phyloP scores from a whole-genome alignment of 2,329 filamentous ascomycete species.

The Fusarium humuli region DNA sequence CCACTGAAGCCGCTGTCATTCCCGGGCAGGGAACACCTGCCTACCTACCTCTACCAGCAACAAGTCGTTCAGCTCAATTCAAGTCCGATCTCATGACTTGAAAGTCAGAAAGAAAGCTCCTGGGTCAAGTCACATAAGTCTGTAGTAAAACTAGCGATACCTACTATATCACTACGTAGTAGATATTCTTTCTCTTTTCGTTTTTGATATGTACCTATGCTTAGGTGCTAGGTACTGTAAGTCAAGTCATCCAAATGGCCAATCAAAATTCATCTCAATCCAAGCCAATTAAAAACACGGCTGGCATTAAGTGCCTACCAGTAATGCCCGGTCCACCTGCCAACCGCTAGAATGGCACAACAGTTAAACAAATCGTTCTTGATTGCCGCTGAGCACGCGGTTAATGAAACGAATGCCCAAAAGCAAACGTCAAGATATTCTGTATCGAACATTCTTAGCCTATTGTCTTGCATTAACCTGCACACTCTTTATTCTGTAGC shows the following conservation, averaged over 20 bases:
- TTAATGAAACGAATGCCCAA: neutral
- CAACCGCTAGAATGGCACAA: slow-evolving; percentile 27
- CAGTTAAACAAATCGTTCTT: neutral
- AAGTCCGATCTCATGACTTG: neutral
- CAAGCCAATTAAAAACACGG: neutral
- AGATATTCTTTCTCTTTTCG: neutral
- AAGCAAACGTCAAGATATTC: slow-evolving; percentile 17
- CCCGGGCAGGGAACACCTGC: neutral
- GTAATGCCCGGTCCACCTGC: slow-evolving; percentile 34
- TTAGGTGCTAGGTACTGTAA: no score
- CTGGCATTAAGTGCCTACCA: neutral
- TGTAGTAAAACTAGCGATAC: no score
- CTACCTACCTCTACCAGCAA: neutral
- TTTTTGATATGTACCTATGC: neutral
- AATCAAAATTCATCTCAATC: neutral
- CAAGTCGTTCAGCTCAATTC: neutral
- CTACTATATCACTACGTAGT: neutral
- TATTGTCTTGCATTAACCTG: neutral
- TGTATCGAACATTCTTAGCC: neutral
- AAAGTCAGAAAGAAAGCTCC: neutral
- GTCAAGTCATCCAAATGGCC: neutral
- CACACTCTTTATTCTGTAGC: slow-evolving; percentile 6
- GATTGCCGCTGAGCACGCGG: neutral
- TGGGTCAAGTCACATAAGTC: neutral
- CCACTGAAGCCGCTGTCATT: neutral